Conservation (phyloP, 1,284 basidiomycete species). For the Marasmius sp. region DNA sequence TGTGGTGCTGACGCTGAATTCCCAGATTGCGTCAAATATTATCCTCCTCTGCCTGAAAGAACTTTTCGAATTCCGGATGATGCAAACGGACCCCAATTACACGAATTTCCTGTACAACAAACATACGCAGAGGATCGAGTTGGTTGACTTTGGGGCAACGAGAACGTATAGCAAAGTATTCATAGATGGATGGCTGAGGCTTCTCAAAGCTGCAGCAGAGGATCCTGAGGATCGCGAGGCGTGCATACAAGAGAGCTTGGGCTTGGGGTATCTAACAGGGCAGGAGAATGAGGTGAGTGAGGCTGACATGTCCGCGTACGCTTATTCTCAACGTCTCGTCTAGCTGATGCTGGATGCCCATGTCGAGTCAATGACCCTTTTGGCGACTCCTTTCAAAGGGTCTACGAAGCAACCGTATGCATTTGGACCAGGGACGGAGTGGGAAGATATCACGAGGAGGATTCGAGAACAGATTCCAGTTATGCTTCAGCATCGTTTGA, state of each 20-base stretch:
- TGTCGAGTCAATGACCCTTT: constrained; percentile 78
- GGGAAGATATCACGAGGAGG: constrained; percentile 69
- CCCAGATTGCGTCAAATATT: constrained; percentile 81
- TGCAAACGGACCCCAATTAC: constrained; percentile 99
- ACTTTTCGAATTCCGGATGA: constrained; percentile 87
- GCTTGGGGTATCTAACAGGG: constrained; percentile 90
- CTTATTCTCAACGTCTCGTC: background rate
- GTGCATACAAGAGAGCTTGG: constrained; percentile 76
- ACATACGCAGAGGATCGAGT: constrained; percentile 67
- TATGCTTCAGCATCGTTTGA: constrained; percentile 88
- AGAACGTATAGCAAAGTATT: constrained; percentile 85
- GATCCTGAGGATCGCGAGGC: constrained; percentile 58
- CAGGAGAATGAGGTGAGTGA: constrained; percentile 74
- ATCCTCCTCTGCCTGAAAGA: constrained; percentile 89
- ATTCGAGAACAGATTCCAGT: constrained; percentile 85
- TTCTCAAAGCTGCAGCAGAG: constrained; percentile 78
- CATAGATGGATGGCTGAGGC: constrained; percentile 84
- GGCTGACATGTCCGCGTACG: background rate
- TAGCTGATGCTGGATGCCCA: constrained; percentile 91
- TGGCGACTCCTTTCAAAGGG: constrained; percentile 79
- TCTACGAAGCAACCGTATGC: constrained; percentile 65
- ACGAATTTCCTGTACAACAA: constrained; percentile 94
- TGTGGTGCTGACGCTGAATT: constrained; percentile 1
- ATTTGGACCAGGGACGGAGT: constrained; percentile 66
- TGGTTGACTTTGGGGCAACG: constrained; percentile 97